Conservation (phyloP, 352 stramenopile species). For the Globisporangium yorkense region DNA sequence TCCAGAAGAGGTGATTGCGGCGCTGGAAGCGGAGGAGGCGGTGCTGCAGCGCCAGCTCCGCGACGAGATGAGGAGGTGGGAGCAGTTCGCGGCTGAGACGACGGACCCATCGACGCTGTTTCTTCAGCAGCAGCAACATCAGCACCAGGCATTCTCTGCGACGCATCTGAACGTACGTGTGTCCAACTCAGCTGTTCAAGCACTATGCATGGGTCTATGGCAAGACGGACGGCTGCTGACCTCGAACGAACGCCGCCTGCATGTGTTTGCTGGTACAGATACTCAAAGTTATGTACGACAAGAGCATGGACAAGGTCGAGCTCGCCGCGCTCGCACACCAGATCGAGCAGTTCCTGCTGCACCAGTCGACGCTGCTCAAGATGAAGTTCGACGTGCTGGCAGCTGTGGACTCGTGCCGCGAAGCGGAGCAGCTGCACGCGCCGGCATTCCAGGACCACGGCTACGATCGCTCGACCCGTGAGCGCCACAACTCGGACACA, state of each 20-base stretch:
- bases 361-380: constrained; percentile 26
- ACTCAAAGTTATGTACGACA: constrained; percentile 23
- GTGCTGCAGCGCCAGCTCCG: constrained; percentile 1
- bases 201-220: no score
- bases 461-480: not conserved
- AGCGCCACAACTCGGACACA: not conserved
- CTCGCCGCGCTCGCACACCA: constrained; percentile 6
- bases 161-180: constrained; percentile 21
- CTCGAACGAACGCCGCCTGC: not conserved
- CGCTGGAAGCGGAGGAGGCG: not conserved
- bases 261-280: constrained; percentile 10
- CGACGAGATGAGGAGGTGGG: constrained; percentile 12
- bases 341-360: constrained; percentile 27
- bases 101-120: constrained; percentile 1
- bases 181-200: not conserved
- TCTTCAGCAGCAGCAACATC: constrained; percentile 5
- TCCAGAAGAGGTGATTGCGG: not conserved
- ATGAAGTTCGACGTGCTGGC: constrained; percentile 24
- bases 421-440: constrained; percentile 13
- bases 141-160: constrained; percentile 19
- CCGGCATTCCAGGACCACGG: not conserved
- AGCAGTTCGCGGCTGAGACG: constrained; percentile 10
- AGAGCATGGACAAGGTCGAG: constrained; percentile 9
- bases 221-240: not conserved
- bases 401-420: constrained; percentile 6